A percentile compares a stretch with the other conserved stretches of the same genome.
phyloP scores from a whole-genome alignment of 352 stramenopile species.

The Phytophthora capsici region DNA sequence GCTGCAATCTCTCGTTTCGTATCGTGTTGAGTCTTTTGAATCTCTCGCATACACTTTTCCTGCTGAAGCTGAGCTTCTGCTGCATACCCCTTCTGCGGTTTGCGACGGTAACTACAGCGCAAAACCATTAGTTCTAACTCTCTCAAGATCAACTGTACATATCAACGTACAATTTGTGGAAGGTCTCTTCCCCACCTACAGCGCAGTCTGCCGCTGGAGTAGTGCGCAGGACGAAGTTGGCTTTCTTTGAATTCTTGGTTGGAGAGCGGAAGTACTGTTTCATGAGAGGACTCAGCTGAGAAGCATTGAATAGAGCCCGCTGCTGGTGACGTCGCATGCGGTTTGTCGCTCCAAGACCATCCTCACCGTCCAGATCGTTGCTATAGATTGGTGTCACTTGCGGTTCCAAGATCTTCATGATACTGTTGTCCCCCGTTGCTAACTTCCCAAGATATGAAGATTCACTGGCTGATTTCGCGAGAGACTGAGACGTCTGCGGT shows the following conservation, averaged over 20 bases:
- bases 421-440: slow-evolving; percentile 56
- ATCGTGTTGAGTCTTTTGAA: slow-evolving; percentile 65
- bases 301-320: slow-evolving; percentile 77
- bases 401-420: slow-evolving; percentile 60
- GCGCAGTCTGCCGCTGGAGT: slow-evolving; percentile 70
- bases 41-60: slow-evolving; percentile 60
- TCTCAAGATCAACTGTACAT: neutral
- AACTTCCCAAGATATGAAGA: slow-evolving; percentile 60
- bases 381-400: slow-evolving; percentile 1
- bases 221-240: slow-evolving; percentile 77
- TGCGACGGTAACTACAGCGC: slow-evolving; percentile 51
- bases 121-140: neutral
- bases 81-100: slow-evolving; percentile 51
- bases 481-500: slow-evolving; percentile 27
- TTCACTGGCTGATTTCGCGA: slow-evolving; percentile 57
- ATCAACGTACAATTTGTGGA: slow-evolving; percentile 65
- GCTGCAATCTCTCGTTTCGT: slow-evolving; percentile 62
- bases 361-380: slow-evolving; percentile 19
- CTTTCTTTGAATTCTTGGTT: slow-evolving; percentile 68
- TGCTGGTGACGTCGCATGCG: slow-evolving; percentile 66
- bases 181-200: slow-evolving; percentile 86
- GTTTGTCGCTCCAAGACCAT: slow-evolving; percentile 8
- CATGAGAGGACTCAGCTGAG: slow-evolving; percentile 81
- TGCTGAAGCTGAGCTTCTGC: slow-evolving; percentile 56
- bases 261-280: slow-evolving; percentile 75